A percentile compares a stretch with the other conserved stretches of the same genome.
Evolutionary conservation across 768 basidiomycete genomes (phyloP).

Genomic region (Tulasnella sp.): DNA sequence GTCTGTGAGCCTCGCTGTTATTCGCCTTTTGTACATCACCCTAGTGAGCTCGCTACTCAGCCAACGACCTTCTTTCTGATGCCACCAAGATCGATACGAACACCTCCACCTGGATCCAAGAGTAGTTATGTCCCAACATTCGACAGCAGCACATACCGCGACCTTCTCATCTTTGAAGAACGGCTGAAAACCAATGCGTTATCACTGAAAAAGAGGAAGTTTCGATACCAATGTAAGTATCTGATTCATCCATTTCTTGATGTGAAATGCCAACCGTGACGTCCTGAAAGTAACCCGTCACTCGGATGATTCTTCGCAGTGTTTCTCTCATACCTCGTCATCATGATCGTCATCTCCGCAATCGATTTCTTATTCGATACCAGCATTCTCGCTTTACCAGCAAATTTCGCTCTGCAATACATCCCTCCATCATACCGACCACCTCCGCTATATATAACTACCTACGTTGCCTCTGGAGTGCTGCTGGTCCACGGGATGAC

Average conservation of each 20-base stretch:
- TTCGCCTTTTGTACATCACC: no score
- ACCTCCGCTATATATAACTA: conserved; percentile 21
- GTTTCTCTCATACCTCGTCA: conserved; percentile 55
- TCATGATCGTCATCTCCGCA: conserved; percentile 56
- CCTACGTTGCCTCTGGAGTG: conserved; percentile 65
- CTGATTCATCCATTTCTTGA: not conserved
- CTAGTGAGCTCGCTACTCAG: no score
- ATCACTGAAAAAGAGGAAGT: conserved; percentile 63
- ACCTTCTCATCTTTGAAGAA: conserved; percentile 88
- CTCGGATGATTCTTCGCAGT: conserved; percentile 33
- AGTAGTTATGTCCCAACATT: conserved; percentile 36
- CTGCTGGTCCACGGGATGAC: conserved; percentile 84
- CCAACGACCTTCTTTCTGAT: no score
- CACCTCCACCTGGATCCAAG: not conserved
- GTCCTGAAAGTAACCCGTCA: not conserved
- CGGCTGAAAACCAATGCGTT: conserved; percentile 88
- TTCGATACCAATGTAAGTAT: conserved; percentile 64
- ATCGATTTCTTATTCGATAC: conserved; percentile 62
- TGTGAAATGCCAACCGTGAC: no score
- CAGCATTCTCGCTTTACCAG: conserved; percentile 36
- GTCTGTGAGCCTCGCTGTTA: no score
- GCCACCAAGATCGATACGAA: conserved; percentile 6
- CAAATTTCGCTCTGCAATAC: conserved; percentile 12
- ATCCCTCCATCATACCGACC: conserved; percentile 14
- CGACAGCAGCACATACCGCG: conserved; percentile 70